Evolutionary conservation across 768 basidiomycete species (phyloP).

Genomic region (Kwoniella shandongensis): DNA sequence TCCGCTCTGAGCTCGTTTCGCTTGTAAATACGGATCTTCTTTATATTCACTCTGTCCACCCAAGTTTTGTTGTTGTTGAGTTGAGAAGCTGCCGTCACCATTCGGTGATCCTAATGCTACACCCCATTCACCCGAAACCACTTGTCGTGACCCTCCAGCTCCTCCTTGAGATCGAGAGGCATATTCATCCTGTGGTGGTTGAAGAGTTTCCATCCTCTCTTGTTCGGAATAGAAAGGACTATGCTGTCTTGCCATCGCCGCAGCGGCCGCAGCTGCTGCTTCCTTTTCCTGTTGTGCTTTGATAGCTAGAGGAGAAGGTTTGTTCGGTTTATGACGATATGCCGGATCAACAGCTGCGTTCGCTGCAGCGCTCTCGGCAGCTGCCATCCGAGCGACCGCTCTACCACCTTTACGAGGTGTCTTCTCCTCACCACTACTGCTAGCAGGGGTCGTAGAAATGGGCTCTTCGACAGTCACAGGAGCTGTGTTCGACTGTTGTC

Average conservation of each 20-base stretch:
- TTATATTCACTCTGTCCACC: slow-evolving; percentile 11
- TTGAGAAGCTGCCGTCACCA: slow-evolving; percentile 17
- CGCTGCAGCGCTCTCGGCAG: slow-evolving; percentile 40
- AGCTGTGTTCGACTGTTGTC: neutral
- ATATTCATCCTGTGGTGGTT: slow-evolving; percentile 11
- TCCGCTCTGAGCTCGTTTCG: slow-evolving; percentile 21
- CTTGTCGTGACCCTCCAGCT: neutral
- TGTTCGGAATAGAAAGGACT: neutral
- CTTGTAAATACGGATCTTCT: slow-evolving; percentile 32
- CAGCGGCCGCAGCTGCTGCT: slow-evolving; percentile 3
- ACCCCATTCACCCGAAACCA: slow-evolving; percentile 42
- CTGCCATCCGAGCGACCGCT: slow-evolving; percentile 32
- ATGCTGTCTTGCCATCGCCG: neutral
- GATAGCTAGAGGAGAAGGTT: slow-evolving; percentile 41
- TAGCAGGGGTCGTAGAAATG: no score
- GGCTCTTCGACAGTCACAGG: no score
- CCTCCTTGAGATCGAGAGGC: neutral
- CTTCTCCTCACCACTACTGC: slow-evolving; percentile 9
- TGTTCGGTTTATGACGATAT: slow-evolving; percentile 36
- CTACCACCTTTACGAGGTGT: slow-evolving; percentile 8
- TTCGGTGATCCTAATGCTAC: slow-evolving; percentile 38
- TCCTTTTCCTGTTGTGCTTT: slow-evolving; percentile 16
- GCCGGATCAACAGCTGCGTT: slow-evolving; percentile 30
- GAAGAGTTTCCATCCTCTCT: slow-evolving; percentile 15
- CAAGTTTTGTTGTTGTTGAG: slow-evolving; percentile 9